phyloP scores from a whole-genome alignment of 805 yeast species.

The Millerozyma acaciae region DNA sequence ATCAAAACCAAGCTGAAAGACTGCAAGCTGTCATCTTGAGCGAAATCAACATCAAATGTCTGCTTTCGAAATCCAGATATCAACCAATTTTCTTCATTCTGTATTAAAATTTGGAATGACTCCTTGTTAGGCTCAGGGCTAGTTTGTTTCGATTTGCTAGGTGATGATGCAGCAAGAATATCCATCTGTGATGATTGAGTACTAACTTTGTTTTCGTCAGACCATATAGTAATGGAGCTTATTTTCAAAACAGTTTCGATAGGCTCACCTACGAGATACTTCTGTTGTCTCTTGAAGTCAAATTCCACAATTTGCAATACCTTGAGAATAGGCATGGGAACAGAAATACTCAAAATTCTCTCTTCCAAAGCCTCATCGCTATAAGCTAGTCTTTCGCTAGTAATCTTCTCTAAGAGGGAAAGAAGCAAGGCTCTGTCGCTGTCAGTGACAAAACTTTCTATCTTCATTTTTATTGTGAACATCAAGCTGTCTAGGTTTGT shows the following conservation, averaged over 20 bases:
- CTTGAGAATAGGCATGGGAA: constrained; percentile 58
- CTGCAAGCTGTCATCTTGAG: constrained; percentile 8
- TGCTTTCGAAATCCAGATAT: constrained; percentile 67
- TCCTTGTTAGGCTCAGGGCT: constrained; percentile 6
- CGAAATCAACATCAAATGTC: constrained; percentile 38
- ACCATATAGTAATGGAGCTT: constrained; percentile 46
- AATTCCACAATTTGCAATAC: constrained; percentile 57
- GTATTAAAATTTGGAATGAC: constrained; percentile 44
- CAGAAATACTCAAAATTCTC: constrained; percentile 44
- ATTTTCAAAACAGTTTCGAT: constrained; percentile 44
- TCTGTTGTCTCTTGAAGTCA: constrained; percentile 33
- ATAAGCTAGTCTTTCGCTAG: no score
- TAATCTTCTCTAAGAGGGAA: no score
- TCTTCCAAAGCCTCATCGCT: neutral
- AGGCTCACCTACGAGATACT: constrained; percentile 61
- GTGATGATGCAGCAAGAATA: constrained; percentile 24
- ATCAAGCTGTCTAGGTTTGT: no score
- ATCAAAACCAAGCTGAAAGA: constrained; percentile 47
- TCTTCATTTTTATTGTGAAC: no score
- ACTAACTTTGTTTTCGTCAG: constrained; percentile 7
- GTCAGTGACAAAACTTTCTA: no score
- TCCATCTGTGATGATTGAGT: constrained; percentile 4
- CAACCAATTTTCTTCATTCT: constrained; percentile 70
- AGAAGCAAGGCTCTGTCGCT: no score
- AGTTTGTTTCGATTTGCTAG: constrained; percentile 6